These are phyloP conservation scores for Clarkia xantiana DNA, from an alignment of 345 rosid species.

Conservation along the genomic window DNA sequence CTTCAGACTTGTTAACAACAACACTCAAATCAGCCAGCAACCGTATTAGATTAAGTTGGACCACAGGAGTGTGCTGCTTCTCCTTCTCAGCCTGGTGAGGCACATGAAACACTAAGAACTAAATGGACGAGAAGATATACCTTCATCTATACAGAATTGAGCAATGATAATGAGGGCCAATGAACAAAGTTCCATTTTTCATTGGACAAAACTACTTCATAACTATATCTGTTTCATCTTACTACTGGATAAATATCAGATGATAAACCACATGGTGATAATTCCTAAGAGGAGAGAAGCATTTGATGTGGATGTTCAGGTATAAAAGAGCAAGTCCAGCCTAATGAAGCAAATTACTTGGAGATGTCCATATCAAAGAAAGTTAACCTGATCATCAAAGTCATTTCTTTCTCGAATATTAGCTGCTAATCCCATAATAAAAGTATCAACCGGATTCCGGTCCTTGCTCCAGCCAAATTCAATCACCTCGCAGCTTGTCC, in stretches of 20 bases:
- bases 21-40: slow-evolving; percentile 90
- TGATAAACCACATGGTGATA: too few relatives aligned
- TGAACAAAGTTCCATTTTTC: too few relatives aligned
- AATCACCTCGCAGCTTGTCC: slow-evolving; percentile 71
- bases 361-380: neutral
- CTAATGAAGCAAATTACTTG: too few relatives aligned
- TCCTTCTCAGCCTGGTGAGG: slow-evolving; percentile 54
- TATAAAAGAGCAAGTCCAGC: too few relatives aligned
- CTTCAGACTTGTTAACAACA: slow-evolving; percentile 79
- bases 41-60: slow-evolving; percentile 80
- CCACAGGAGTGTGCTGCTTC: slow-evolving; percentile 58
- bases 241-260: too few relatives aligned
- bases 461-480: slow-evolving; percentile 92
- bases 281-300: neutral
- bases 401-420: slow-evolving; percentile 88
- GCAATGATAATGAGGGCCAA: too few relatives aligned
- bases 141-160: too few relatives aligned
- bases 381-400: slow-evolving; percentile 74
- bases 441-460: slow-evolving; percentile 92
- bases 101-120: too few relatives aligned
- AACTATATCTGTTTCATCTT: too few relatives aligned
- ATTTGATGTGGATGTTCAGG: too few relatives aligned
- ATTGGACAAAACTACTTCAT: neutral
- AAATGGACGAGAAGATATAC: too few relatives aligned
- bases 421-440: slow-evolving; percentile 77